Base-by-base conservation (phyloP, 2,329 filamentous ascomycete species). In the Lecanicillium sp. region DNA sequence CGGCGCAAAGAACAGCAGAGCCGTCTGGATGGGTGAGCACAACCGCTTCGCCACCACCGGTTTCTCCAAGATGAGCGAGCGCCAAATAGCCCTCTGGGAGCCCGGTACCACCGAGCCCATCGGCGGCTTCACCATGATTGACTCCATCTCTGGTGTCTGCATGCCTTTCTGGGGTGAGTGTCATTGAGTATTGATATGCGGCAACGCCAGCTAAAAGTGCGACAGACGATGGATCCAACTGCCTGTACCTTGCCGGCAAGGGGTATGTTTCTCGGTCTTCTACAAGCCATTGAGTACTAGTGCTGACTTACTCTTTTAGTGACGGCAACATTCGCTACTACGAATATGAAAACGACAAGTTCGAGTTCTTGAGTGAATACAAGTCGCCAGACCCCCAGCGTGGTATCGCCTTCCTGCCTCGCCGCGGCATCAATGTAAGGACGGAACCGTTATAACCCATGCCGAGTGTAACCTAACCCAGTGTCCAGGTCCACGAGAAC, bases 241-340 rank as follows among this genome's bases (percentile, higher is more conserved):
- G 89, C 65, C 75, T 98, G 62, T 98, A 96, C 69, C 79, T 98
- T 63, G 93, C 93, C 60, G 93, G 93, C 64, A 97, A 97, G 75
- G 93, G 88, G 45, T 42, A 48, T 27, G 45, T 91, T 69, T 73
- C 86, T 70, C n/a, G 39, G n/a, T n/a, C n/a, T 41, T n/a, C 17
- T 17, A 14, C n/a, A 21, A 6, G n/a, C n/a, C 12, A 5, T 30
- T 23, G 15, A 23, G 9, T 14, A 41, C 29, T 8, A 29, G 11
- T 26, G 26, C 14, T 32, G n/a, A 26, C 45, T 41, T 15, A 48
- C 23, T 14, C 10, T 36, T 14, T 12, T 14, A 48, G 45, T 68
- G 93, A 98, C 64, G 93, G 93, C 62, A 98, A 98, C 70, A 98
- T 98, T 63, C 90, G 93, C 55, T 98, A 98, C 77, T 98, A 87